Conservation (phyloP, 768 basidiomycete species). For the Lentinula raphanica region DNA sequence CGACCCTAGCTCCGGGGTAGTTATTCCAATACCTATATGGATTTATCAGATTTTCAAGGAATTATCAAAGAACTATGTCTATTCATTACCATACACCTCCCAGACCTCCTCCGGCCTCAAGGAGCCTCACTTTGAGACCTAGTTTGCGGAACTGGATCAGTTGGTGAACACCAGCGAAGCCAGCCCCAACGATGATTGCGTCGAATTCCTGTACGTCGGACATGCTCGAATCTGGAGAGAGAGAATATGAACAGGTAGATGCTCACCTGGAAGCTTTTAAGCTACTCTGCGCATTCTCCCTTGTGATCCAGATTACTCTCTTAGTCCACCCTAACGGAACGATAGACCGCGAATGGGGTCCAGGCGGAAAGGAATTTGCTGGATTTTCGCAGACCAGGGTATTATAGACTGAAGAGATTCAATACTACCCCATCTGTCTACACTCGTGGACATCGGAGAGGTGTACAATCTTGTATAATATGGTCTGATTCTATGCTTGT, state of each 20-base stretch:
- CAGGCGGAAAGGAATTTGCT: neutral
- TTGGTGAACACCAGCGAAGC: slow-evolving; percentile 6
- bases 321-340: neutral
- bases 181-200: slow-evolving; percentile 2
- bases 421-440: neutral
- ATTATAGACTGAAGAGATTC: neutral
- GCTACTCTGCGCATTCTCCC: neutral
- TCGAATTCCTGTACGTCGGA: slow-evolving; percentile 1
- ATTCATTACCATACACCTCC: slow-evolving; percentile 15
- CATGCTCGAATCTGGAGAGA: too few species aligned
- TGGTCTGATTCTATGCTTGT: too few species aligned
- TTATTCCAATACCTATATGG: slow-evolving; percentile 1
- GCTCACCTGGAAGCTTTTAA: neutral
- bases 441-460: neutral
- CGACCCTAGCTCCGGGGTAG: slow-evolving; percentile 12
- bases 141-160: slow-evolving; percentile 7
- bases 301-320: neutral
- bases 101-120: slow-evolving; percentile 12
- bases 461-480: neutral
- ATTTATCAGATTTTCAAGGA: neutral
- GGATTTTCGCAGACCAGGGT: neutral
- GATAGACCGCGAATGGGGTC: neutral
- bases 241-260: neutral
- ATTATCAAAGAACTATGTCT: neutral
- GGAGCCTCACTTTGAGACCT: slow-evolving; percentile 9